Evolutionary conservation across 1,284 basidiomycete genomes (phyloP).

Genomic region (Schizophyllum commune): DNA sequence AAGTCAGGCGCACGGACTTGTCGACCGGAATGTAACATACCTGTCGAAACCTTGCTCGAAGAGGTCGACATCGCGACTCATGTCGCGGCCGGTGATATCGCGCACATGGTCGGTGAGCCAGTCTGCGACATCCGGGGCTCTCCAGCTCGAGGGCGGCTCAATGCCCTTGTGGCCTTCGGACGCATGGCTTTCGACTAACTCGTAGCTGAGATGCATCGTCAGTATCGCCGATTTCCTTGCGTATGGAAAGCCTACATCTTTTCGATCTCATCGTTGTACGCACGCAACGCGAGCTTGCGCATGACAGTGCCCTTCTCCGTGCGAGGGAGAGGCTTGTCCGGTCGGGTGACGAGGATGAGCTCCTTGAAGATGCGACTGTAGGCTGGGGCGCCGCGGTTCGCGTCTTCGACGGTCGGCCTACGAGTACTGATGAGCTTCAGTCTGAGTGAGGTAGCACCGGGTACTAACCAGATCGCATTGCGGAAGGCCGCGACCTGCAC

Average conservation of each 20-base stretch:
- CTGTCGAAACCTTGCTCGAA: slow-evolving; percentile 35
- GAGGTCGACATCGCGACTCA: slow-evolving; percentile 20
- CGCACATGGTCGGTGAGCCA: slow-evolving; percentile 24
- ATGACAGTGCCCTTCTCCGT: slow-evolving; percentile 21
- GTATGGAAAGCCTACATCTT: too few relatives aligned
- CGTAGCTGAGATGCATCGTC: slow-evolving; percentile 18
- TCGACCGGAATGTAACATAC: slow-evolving; percentile 11
- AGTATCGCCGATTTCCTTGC: too few relatives aligned
- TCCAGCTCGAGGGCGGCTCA: slow-evolving; percentile 20
- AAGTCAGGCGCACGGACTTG: background rate
- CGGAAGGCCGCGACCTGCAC: slow-evolving; percentile 22
- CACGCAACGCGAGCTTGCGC: slow-evolving; percentile 18
- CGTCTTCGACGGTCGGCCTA: slow-evolving; percentile 23
- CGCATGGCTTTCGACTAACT: slow-evolving; percentile 18
- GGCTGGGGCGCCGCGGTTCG: slow-evolving; percentile 22
- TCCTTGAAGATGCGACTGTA: slow-evolving; percentile 28
- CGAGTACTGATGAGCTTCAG: too few relatives aligned
- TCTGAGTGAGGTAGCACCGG: too few relatives aligned
- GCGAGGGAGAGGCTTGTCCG: slow-evolving; percentile 19
- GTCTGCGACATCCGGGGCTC: slow-evolving; percentile 8
- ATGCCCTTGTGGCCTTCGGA: slow-evolving; percentile 8
- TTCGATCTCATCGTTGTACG: slow-evolving; percentile 22
- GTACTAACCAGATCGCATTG: slow-evolving; percentile 24
- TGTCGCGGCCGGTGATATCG: slow-evolving; percentile 12
- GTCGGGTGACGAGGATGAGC: slow-evolving; percentile 20